A percentile compares a stretch with the other conserved stretches of the same genome.
phyloP scores from a whole-genome alignment of 371 early-diverging fungal species.

The Fennellomyces sp. region DNA sequence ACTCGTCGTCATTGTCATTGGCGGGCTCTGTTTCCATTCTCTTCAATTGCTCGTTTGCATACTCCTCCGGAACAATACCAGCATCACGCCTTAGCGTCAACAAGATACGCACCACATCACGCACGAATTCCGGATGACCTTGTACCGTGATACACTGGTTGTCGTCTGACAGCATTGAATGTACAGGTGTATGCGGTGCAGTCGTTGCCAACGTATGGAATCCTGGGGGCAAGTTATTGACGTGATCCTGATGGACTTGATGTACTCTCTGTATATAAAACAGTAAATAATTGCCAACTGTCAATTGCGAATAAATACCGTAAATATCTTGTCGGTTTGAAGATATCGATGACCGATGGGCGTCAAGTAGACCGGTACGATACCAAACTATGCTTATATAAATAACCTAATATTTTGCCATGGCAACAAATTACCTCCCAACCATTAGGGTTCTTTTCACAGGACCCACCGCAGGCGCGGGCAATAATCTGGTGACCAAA shows the following conservation, averaged over 20 bases:
- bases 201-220: conserved; percentile 55
- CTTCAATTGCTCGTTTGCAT: conserved; percentile 18
- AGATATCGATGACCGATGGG: conserved; percentile 42
- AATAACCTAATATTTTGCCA: neutral
- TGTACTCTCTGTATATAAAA: conserved; percentile 43
- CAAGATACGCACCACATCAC: conserved; percentile 52
- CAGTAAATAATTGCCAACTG: neutral
- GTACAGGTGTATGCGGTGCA: conserved; percentile 44
- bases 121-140: conserved; percentile 78
- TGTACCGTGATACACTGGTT: conserved; percentile 71
- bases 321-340: conserved; percentile 19
- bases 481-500: conserved; percentile 83
- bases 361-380: conserved; percentile 38
- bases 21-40: conserved; percentile 9
- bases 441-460: conserved; percentile 59
- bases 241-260: conserved; percentile 76
- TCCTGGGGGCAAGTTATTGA: conserved; percentile 50
- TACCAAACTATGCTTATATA: conserved; percentile 42
- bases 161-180: conserved; percentile 54
- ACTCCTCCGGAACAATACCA: conserved; percentile 21
- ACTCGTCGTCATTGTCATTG: conserved; percentile 14
- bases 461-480: conserved; percentile 62
- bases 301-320: conserved; percentile 17
- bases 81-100: conserved; percentile 21
- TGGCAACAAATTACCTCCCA: conserved; percentile 64